These are phyloP conservation scores for Pseudozyma pruni DNA, from an alignment of 1,284 basidiomycete genomes.

Conservation along the genomic window DNA sequence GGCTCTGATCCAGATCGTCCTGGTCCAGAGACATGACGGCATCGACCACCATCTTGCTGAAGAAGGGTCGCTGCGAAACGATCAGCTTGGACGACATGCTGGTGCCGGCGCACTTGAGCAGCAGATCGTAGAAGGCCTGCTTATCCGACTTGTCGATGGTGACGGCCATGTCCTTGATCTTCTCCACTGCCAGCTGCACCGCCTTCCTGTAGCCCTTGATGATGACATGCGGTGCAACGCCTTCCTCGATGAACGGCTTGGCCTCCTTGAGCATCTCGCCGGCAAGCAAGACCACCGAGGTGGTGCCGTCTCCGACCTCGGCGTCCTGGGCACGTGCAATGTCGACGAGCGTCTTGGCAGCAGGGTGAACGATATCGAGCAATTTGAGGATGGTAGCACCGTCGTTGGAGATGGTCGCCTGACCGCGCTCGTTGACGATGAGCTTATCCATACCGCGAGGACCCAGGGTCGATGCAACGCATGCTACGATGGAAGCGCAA, in stretches of 20 bases:
- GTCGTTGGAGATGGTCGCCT: constrained; percentile 96
- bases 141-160: constrained; percentile 89
- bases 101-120: constrained; percentile 95
- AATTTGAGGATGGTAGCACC: constrained; percentile 97
- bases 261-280: constrained; percentile 95
- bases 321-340: constrained; percentile 98
- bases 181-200: constrained; percentile 83
- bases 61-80: constrained; percentile 98
- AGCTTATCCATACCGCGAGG: constrained; percentile 99
- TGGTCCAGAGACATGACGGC: constrained; percentile 85
- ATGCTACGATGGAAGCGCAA: constrained; percentile 62
- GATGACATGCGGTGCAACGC: constrained; percentile 95
- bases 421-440: constrained; percentile 76
- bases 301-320: constrained; percentile 98
- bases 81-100: constrained; percentile 99
- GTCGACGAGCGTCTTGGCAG: constrained; percentile 93
- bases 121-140: constrained; percentile 89
- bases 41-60: constrained; percentile 98
- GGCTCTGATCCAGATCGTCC: constrained; percentile 90
- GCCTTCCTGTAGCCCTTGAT: constrained; percentile 95
- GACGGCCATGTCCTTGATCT: constrained; percentile 89
- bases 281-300: constrained; percentile 91
- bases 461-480: constrained; percentile 86
- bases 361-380: constrained; percentile 96
- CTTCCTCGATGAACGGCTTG: constrained; percentile 91